These are phyloP conservation scores for Verticillium nubilum DNA, from an alignment of 2,329 filamentous ascomycete genomes.

Conservation along the genomic window DNA sequence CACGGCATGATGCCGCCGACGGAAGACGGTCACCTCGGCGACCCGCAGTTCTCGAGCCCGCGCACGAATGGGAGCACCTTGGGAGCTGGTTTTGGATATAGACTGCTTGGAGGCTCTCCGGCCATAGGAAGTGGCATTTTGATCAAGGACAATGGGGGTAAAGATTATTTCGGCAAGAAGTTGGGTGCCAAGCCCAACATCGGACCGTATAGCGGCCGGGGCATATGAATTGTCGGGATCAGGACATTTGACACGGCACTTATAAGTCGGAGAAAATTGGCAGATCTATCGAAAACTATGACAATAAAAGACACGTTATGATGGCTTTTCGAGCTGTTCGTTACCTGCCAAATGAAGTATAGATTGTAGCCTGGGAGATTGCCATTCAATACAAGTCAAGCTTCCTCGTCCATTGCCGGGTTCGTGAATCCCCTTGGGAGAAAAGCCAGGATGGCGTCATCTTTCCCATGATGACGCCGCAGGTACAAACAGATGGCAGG, in stretches of 20 bases:
- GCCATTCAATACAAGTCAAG: no score
- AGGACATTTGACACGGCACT: background rate
- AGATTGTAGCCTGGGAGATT: no score
- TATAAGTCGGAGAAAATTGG: no score
- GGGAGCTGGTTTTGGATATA: constrained; percentile 12
- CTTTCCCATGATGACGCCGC: constrained; percentile 18
- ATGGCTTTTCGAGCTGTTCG: no score
- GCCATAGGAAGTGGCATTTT: constrained; percentile 11
- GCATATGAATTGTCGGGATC: constrained; percentile 1
- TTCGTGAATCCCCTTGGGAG: constrained; percentile 23
- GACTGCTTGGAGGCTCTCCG: constrained; percentile 10
- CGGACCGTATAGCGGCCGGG: constrained; percentile 15
- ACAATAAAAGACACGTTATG: no score
- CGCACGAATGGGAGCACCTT: constrained; percentile 4
- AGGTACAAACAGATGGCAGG: constrained; percentile 34
- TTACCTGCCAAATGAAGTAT: no score
- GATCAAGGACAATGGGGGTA: constrained; percentile 13
- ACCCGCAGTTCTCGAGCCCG: constrained; percentile 12
- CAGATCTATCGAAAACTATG: no score
- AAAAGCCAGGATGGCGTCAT: constrained; percentile 21
- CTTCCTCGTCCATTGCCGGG: no score
- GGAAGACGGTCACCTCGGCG: constrained; percentile 9
- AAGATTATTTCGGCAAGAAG: constrained; percentile 14
- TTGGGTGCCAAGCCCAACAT: constrained; percentile 14
- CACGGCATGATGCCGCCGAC: constrained; percentile 11